Base-by-base conservation (phyloP, 2,329 filamentous ascomycete genomes). In the Fusarium sp. region DNA sequence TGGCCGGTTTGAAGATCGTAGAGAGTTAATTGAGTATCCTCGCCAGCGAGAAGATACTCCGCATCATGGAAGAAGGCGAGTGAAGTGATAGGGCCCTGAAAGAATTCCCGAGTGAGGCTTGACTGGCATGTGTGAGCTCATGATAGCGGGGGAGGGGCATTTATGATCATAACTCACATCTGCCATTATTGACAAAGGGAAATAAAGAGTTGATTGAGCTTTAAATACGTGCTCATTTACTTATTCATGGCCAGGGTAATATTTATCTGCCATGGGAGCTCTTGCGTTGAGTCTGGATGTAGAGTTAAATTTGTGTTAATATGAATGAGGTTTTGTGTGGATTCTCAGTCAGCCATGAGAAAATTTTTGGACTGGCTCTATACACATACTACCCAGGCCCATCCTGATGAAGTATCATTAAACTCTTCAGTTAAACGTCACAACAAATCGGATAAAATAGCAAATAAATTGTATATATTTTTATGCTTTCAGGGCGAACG, bases 61-160 rank as follows among this genome's bases (percentile, higher is more conserved):
- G 67, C 58, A 31, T 77, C 74, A 7, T 79, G 79, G 76, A 86
- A 87, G 73, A 92, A 89, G 31, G 85, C 85, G 38, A 92, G 83
- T 7, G 89, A 89, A 28, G 91, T 92, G 64, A 92, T 84, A 52
- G 91, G 90, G 63, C 84, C 86, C 33, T 88, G 82, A 35, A 85
- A 82, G 57, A 85, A 82, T 68, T 84, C 82, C 71, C 82, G 73
- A 33, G 60, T 70, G 31, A 82, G 78, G 63, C 44, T 52, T 66
- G 66, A 58, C 68, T 72, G 33, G 20, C 15, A 47, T 59, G 36
- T 45, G 65, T 74, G 68, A 72, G 71, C 58, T 70, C 56, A 61
- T 72, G 72, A 76, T 66, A 69, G 77, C 68, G 74, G 76, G 76
- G 76, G 76, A 78, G 76, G 76, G 76, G 76, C 71, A 72, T 51